These are phyloP conservation scores for Leishmania tarentolae DNA, from an alignment of 208 protist species.

Conservation along the genomic window DNA sequence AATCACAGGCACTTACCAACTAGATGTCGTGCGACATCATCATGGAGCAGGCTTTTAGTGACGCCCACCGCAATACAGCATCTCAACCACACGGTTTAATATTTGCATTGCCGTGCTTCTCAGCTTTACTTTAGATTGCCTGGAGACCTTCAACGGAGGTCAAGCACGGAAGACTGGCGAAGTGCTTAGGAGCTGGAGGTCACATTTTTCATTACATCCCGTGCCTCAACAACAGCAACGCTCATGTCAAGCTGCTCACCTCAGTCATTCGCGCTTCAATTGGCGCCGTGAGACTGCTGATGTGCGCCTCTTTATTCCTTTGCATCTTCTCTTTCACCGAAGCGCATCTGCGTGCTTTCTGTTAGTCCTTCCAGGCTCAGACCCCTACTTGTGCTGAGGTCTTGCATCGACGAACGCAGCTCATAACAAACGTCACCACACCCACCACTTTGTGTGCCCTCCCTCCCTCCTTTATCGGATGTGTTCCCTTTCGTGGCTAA, in stretches of 20 bases:
- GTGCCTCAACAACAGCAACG: constrained; percentile 41
- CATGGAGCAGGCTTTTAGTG: constrained; percentile 19
- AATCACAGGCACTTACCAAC: no score
- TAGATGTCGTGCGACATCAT: neutral
- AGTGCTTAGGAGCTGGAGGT: constrained; percentile 36
- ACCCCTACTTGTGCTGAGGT: neutral
- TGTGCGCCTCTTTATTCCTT: neutral
- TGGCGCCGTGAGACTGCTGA: neutral
- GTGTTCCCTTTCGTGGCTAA: neutral
- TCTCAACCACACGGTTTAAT: constrained; percentile 6
- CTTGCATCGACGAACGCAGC: neutral
- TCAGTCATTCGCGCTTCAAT: neutral
- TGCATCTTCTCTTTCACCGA: neutral
- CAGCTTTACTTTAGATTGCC: constrained; percentile 44
- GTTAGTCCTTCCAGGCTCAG: neutral
- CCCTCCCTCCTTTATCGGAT: neutral
- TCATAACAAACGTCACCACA: neutral
- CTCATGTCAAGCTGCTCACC: constrained; percentile 23
- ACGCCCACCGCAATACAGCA: constrained; percentile 8
- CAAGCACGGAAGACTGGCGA: constrained; percentile 22
- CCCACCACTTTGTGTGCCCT: neutral
- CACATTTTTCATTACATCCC: constrained; percentile 28
- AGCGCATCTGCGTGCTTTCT: neutral
- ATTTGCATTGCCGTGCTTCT: constrained; percentile 35
- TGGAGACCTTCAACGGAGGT: constrained; percentile 49